phyloP scores from a whole-genome alignment of 352 stramenopile species.

The Aphanomyces stellatus region DNA sequence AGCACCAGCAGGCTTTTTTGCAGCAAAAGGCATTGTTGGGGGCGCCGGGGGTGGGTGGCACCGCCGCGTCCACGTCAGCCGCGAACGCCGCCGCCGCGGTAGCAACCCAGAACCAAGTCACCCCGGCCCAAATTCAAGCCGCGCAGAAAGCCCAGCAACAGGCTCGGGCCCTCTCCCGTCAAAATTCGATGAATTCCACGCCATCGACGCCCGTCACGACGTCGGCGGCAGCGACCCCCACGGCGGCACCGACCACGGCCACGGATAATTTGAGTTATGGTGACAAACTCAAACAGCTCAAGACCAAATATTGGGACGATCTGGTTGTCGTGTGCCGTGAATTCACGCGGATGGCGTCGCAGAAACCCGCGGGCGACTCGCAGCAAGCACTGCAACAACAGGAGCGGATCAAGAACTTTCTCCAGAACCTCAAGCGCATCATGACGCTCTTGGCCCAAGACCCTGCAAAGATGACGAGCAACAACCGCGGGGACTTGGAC shows the following conservation, averaged over 20 bases:
- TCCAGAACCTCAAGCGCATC: conserved; percentile 72
- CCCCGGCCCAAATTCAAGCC: conserved; percentile 21
- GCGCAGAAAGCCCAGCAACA: conserved; percentile 27
- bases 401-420: conserved; percentile 72
- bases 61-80: conserved; percentile 7
- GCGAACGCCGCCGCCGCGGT: conserved; percentile 24
- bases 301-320: conserved; percentile 76
- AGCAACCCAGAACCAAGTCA: conserved; percentile 26
- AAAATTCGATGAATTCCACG: conserved; percentile 1
- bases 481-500: conserved; percentile 71
- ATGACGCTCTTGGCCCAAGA: conserved; percentile 74
- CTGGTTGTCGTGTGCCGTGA: conserved; percentile 76
- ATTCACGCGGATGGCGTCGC: conserved; percentile 78
- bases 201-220: conserved; percentile 10
- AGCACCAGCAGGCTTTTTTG: conserved; percentile 70
- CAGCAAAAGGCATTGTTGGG: conserved; percentile 66
- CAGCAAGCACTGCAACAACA: conserved; percentile 38
- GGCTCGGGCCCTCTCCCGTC: conserved; percentile 14
- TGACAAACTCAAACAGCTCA: conserved; percentile 64
- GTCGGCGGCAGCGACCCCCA: conserved; percentile 21
- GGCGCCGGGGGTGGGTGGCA: background rate
- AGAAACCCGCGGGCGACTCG: conserved; percentile 70
- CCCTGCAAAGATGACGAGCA: conserved; percentile 59
- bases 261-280: conserved; percentile 43
- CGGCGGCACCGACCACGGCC: conserved; percentile 8